Percentiles rank a stretch among this genome's conserved stretches.
Conservation (phyloP, 2,329 filamentous ascomycete genomes). For the Tolypocladium tropicale region DNA sequence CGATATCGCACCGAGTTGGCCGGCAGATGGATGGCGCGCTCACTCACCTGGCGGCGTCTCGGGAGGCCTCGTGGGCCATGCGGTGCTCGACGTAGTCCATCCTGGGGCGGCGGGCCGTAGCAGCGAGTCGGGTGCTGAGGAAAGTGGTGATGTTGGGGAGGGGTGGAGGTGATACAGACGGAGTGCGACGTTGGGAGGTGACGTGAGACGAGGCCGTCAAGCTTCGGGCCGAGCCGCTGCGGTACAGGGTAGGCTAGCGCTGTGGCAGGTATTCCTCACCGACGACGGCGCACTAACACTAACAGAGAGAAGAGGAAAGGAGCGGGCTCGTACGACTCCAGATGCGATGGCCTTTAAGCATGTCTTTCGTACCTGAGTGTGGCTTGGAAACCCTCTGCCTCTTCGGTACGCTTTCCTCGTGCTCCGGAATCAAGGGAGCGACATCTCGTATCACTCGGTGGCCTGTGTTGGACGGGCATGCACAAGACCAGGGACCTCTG, state of each 20-base stretch:
- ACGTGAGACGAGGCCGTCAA: neutral
- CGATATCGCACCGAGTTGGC: no score
- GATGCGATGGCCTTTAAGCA: neutral
- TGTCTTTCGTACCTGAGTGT: neutral
- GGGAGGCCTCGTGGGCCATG: constrained; percentile 41
- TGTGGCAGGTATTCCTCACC: no score
- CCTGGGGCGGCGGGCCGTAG: neutral
- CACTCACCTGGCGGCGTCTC: constrained; percentile 26
- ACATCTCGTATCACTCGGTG: neutral
- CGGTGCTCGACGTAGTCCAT: constrained; percentile 52
- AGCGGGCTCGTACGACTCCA: neutral
- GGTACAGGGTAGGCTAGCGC: constrained; percentile 1
- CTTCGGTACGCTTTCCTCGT: neutral
- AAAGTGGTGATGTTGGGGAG: neutral
- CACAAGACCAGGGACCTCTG: neutral
- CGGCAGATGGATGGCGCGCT: neutral
- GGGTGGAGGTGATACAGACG: neutral
- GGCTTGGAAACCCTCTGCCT: neutral
- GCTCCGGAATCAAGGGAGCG: neutral
- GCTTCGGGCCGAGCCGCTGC: neutral
- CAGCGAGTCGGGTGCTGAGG: neutral
- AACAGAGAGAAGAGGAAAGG: no score
- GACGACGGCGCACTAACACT: no score
- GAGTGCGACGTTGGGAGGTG: neutral
- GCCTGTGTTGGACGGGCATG: neutral